phyloP scores from a whole-genome alignment of 345 rosid species.

The Fremontodendron californicum region DNA sequence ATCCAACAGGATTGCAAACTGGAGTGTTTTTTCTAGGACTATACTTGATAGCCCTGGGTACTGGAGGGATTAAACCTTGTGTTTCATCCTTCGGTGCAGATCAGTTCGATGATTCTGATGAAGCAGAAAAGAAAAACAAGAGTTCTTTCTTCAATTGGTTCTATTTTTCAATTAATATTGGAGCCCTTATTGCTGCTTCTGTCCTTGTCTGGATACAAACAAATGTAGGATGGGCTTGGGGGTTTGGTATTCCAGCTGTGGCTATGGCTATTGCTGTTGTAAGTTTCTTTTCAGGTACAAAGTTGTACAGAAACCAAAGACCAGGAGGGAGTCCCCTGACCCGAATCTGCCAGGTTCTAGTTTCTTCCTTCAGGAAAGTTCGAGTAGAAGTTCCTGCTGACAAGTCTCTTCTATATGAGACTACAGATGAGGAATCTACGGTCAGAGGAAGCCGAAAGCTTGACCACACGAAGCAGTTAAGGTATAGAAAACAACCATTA shows the following conservation, averaged over 20 bases:
- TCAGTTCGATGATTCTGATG: constrained; percentile 48
- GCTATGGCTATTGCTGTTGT: constrained; percentile 47
- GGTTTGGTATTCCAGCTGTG: constrained; percentile 51
- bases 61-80: constrained; percentile 60
- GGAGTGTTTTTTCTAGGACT: constrained; percentile 39
- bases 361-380: constrained; percentile 36
- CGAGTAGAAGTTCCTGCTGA: constrained; percentile 27
- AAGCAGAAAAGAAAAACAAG: constrained; percentile 39
- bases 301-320: constrained; percentile 43
- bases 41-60: constrained; percentile 43
- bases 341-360: constrained; percentile 40
- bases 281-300: constrained; percentile 46
- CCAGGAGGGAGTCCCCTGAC: constrained; percentile 55
- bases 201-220: constrained; percentile 53
- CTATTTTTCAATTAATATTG: constrained; percentile 44
- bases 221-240: constrained; percentile 54
- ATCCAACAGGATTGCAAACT: constrained; percentile 31
- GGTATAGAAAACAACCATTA: constrained; percentile 19
- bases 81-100: constrained; percentile 61
- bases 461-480: constrained; percentile 33
- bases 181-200: constrained; percentile 44
- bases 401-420: constrained; percentile 31
- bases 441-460: constrained; percentile 46
- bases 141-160: constrained; percentile 61
- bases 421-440: constrained; percentile 28